These are phyloP conservation scores for Corchorus olitorius DNA, from an alignment of 345 rosid species.

Conservation along the genomic window DNA sequence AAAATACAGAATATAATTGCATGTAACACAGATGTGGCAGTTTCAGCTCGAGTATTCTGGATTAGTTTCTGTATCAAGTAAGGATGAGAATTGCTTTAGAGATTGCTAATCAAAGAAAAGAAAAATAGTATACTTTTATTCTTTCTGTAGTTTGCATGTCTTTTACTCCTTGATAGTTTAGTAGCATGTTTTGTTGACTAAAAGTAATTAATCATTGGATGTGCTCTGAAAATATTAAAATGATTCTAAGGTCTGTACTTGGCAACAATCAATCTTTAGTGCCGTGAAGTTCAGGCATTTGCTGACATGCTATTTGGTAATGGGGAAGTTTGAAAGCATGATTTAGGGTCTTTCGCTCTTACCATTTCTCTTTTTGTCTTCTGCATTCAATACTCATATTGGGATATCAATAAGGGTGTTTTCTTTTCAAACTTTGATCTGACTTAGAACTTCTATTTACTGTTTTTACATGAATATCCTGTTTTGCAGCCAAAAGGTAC, in stretches of 20 bases:
- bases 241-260: background rate
- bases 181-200: background rate
- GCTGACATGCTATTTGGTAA: constrained; percentile 2
- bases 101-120: background rate
- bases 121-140: background rate
- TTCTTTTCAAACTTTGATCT: background rate
- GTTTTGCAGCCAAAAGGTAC: constrained; percentile 62
- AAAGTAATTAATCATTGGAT: background rate
- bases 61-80: background rate
- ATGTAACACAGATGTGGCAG: background rate
- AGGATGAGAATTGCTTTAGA: background rate
- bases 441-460: constrained; percentile 18
- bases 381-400: constrained; percentile 15
- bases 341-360: background rate
- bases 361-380: background rate
- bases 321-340: background rate
- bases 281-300: background rate
- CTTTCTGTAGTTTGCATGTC: background rate
- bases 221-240: background rate
- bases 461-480: constrained; percentile 18
- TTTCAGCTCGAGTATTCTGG: background rate
- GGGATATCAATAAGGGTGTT: background rate
- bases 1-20: background rate
- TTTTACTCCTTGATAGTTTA: background rate
- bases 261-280: background rate